Conservation (phyloP, 2,329 filamentous ascomycete species). For the Hortaea werneckii region DNA sequence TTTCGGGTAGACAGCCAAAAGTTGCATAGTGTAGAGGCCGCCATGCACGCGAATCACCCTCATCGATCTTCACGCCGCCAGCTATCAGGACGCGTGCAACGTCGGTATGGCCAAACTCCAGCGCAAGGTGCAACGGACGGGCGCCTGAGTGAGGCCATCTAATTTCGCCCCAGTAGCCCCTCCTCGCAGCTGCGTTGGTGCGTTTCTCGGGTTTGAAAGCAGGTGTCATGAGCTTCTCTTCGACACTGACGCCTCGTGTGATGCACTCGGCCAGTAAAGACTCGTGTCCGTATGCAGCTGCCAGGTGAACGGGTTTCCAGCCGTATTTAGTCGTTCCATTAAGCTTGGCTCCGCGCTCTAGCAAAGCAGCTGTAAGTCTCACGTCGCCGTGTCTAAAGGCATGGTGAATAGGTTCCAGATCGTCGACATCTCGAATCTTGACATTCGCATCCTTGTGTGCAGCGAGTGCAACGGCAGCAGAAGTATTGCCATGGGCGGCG, state of each 20-base stretch:
- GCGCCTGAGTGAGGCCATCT: constrained; percentile 12
- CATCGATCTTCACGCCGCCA: constrained; percentile 10
- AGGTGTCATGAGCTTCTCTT: constrained; percentile 10
- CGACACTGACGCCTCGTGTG: constrained; percentile 8
- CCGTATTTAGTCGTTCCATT: constrained; percentile 9
- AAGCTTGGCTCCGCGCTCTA: constrained; percentile 9
- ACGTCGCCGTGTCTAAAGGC: constrained; percentile 10
- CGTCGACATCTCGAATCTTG: constrained; percentile 8
- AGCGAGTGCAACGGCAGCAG: constrained; percentile 6
- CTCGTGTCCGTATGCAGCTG: constrained; percentile 12
- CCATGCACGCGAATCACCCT: constrained; percentile 10
- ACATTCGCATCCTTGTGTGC: constrained; percentile 9
- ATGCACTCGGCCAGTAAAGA: constrained; percentile 7
- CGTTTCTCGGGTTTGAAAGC: constrained; percentile 12
- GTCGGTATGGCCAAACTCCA: constrained; percentile 13
- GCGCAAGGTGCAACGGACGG: constrained; percentile 10
- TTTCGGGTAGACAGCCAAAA: constrained; percentile 9
- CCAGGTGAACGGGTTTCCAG: constrained; percentile 12
- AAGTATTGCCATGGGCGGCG: constrained; percentile 2
- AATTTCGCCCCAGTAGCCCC: constrained; percentile 12
- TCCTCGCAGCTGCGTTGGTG: constrained; percentile 8
- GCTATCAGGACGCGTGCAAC: constrained; percentile 10
- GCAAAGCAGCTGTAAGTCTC: constrained; percentile 4
- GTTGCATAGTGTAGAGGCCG: constrained; percentile 12
- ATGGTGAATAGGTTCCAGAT: constrained; percentile 11